Evolutionary conservation across 805 yeast genomes (phyloP).

Genomic region (Wickerhamomyces ciferrii): DNA sequence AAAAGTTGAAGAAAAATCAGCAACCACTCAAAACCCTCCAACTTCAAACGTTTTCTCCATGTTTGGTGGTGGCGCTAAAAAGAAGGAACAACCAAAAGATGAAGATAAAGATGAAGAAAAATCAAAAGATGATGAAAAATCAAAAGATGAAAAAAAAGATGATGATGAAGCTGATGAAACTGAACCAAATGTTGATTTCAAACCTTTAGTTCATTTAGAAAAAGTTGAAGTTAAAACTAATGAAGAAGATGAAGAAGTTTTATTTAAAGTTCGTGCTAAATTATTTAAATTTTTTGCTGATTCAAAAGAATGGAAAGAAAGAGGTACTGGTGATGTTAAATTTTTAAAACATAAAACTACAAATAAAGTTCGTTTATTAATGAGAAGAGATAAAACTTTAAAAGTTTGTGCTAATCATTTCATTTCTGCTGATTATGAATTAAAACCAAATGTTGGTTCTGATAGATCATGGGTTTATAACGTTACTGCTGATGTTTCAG

Average conservation of each 20-base stretch:
- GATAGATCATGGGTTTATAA: slow-evolving; percentile 98
- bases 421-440: slow-evolving; percentile 72
- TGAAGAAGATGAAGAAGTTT: slow-evolving; percentile 83
- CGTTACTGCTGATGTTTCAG: slow-evolving; percentile 91
- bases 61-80: slow-evolving; percentile 89
- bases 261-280: slow-evolving; percentile 89
- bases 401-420: slow-evolving; percentile 98
- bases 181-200: slow-evolving; percentile 73
- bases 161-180: slow-evolving; percentile 31
- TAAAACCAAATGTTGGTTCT: slow-evolving; percentile 91
- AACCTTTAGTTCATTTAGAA: slow-evolving; percentile 92
- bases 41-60: slow-evolving; percentile 83
- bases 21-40: slow-evolving; percentile 53
- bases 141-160: slow-evolving; percentile 29
- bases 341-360: slow-evolving; percentile 84
- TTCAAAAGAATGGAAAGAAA: slow-evolving; percentile 94
- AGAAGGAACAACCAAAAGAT: slow-evolving; percentile 40
- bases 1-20: slow-evolving; percentile 12
- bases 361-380: slow-evolving; percentile 81
- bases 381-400: slow-evolving; percentile 99
- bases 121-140: slow-evolving; percentile 17
- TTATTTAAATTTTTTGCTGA: slow-evolving; percentile 86
- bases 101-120: slow-evolving; percentile 19
- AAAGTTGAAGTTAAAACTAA: slow-evolving; percentile 95
- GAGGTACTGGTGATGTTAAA: slow-evolving; percentile 98